Conservation (phyloP, 2,329 filamentous ascomycete species). For the Chaetothyriales sp. region DNA sequence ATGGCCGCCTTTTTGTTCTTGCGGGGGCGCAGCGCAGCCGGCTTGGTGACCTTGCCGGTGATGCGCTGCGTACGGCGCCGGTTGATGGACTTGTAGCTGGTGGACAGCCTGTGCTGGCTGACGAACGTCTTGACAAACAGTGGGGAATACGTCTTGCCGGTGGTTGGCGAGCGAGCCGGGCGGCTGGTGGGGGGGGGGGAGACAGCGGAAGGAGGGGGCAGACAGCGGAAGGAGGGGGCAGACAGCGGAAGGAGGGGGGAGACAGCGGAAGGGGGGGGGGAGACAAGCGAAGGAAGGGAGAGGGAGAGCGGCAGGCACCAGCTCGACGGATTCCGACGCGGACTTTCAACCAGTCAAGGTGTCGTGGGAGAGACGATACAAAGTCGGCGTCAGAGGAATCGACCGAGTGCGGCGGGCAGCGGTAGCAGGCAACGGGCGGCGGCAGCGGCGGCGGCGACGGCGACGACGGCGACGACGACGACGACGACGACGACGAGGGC, state of each 20-base stretch:
- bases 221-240: neutral
- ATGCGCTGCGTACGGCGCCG: slow-evolving; percentile 27
- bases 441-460: neutral
- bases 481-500: neutral
- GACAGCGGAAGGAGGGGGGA: neutral
- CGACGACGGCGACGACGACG: neutral
- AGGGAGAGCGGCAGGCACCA: neutral
- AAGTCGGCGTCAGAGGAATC: slow-evolving; percentile 29
- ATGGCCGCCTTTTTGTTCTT: slow-evolving; percentile 22
- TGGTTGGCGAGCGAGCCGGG: slow-evolving; percentile 13
- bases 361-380: slow-evolving; percentile 32
- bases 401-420: slow-evolving; percentile 1
- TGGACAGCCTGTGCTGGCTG: slow-evolving; percentile 33
- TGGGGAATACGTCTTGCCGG: slow-evolving; percentile 58
- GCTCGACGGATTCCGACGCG: slow-evolving; percentile 8
- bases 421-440: neutral
- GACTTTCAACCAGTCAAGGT: slow-evolving; percentile 47
- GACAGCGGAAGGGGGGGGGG: neutral
- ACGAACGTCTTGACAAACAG: slow-evolving; percentile 49
- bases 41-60: slow-evolving; percentile 13
- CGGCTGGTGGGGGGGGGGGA: neutral
- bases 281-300: neutral
- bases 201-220: neutral
- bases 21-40: slow-evolving; percentile 14
- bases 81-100: slow-evolving; percentile 32